Evolutionary conservation across 495 filamentous ascomycete species (phyloP), one percentile per base, ranked within the genome.

Genomic region (Xylaria intraflava): DNA sequence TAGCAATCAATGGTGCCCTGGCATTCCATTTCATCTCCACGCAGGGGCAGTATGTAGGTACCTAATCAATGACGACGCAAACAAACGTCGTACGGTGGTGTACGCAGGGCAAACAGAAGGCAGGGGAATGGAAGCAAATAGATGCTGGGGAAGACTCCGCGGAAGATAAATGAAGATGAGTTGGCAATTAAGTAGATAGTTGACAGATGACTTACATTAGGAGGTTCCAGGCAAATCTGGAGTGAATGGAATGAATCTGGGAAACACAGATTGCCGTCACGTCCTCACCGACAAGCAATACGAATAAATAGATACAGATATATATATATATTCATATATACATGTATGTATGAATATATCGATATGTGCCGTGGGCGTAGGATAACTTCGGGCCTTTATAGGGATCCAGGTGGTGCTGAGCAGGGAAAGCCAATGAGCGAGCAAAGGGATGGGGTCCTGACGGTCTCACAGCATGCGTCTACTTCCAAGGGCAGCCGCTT

Each of bases 401-500:
- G 43, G 38, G 11, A 38, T 31, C 30, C 36, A 27, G 52, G 51
- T 49, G 33, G 46, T 19, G 36, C 12, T 49, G 52, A 20, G 20
- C 24, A 22, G 19, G 33, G 17, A 36, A 55, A 43, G 26, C 52
- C 52, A 55, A 55, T 55, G 45, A 27, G 45, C 33, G 24, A 3
- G 14, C 42, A 12, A 46, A 38, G 43, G 29, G 20, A 33, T 22
- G 35, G 31, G 43, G 38, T 33, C 26, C 31, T 9, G 27, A 20
- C 52, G 29, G 38, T 49, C 26, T 55, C 52, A 55, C 52, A 29
- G 16, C 52, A 55, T 55, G 45, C 22, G 45, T 55, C 45, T 43
- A 26, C 36, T 55, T 36, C 45, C 44, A 47, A 48, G 44, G 35
- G 44, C 42, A 49, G 35, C 26, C 35, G 35, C 41, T 39, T 54